Conservation (phyloP, 1,284 basidiomycete species). For the Exobasidium rhododendri region DNA sequence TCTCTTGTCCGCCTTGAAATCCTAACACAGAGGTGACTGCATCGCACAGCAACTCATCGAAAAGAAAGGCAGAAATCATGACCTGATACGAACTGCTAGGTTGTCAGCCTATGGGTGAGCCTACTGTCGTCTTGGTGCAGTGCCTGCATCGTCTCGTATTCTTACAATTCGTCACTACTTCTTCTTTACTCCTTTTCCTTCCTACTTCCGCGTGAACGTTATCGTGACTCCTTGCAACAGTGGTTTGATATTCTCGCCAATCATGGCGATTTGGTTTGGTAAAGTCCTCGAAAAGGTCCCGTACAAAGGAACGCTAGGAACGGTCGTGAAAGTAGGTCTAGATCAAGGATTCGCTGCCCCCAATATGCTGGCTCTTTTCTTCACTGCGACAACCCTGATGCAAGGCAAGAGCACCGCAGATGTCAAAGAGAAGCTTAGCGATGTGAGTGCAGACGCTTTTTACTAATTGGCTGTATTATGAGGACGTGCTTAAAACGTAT, state of each 20-base stretch:
- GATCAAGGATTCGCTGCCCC: constrained; percentile 42
- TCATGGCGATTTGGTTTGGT: constrained; percentile 37
- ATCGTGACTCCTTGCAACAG: too few species aligned
- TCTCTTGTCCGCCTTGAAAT: background rate
- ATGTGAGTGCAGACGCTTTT: constrained; percentile 16
- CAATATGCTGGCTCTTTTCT: constrained; percentile 31
- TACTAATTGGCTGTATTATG: background rate
- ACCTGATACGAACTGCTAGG: constrained; percentile 27
- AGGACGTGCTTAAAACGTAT: too few species aligned
- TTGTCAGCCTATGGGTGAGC: constrained; percentile 27
- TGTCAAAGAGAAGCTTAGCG: constrained; percentile 30
- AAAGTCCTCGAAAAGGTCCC: constrained; percentile 34
- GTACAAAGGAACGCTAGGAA: constrained; percentile 20
- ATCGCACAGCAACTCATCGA: constrained; percentile 46
- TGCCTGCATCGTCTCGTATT: too few species aligned
- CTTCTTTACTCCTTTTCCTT: too few species aligned
- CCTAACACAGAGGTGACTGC: constrained; percentile 23
- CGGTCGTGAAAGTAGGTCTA: constrained; percentile 31
- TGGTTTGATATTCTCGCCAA: constrained; percentile 41
- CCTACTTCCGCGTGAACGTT: too few species aligned
- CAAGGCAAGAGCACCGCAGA: constrained; percentile 20
- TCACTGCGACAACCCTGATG: constrained; percentile 34
- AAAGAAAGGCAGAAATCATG: constrained; percentile 26
- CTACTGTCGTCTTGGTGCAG: too few species aligned
- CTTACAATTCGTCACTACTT: too few species aligned